A percentile compares a stretch with the other conserved stretches of the same genome.
These are phyloP conservation scores for Diutina siamensis DNA, from an alignment of 1,139 yeast genomes.

Conservation along the genomic window DNA sequence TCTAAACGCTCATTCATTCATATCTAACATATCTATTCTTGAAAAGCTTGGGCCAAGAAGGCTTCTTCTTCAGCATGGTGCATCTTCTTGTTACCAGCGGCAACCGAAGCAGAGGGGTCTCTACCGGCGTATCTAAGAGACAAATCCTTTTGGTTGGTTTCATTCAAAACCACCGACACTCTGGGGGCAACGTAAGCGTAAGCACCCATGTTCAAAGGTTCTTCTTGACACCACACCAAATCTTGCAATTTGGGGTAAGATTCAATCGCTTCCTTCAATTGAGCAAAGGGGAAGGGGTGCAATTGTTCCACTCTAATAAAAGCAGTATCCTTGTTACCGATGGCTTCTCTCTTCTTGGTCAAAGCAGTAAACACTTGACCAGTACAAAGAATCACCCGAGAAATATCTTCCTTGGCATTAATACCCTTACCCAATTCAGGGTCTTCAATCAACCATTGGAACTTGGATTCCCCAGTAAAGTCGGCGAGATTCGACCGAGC, in stretches of 20 bases:
- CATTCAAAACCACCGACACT: constrained; percentile 58
- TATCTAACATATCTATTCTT: constrained; percentile 10
- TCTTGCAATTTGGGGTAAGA: constrained; percentile 77
- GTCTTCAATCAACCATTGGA: constrained; percentile 95
- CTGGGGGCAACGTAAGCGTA: constrained; percentile 78
- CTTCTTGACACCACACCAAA: constrained; percentile 96
- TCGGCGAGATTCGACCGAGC: constrained; percentile 80
- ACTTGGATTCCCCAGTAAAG: constrained; percentile 83
- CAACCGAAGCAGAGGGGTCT: constrained; percentile 95
- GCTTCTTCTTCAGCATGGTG: constrained; percentile 85
- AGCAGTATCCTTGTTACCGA: constrained; percentile 76
- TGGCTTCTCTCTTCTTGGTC: constrained; percentile 72
- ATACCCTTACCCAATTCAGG: constrained; percentile 68
- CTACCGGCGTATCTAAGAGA: constrained; percentile 86
- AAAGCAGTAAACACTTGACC: constrained; percentile 96
- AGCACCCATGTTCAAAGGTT: constrained; percentile 95
- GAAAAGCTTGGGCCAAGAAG: constrained; percentile 71
- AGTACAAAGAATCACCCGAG: constrained; percentile 71
- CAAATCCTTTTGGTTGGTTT: constrained; percentile 54
- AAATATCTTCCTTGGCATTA: constrained; percentile 71
- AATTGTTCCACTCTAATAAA: constrained; percentile 84
- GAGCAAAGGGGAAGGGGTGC: constrained; percentile 98
- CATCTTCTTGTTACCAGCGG: constrained; percentile 90
- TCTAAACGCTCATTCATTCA: neutral
- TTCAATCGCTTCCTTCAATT: constrained; percentile 74